Conservation (phyloP, 495 filamentous ascomycete genomes). For the Evernia prunastri region DNA sequence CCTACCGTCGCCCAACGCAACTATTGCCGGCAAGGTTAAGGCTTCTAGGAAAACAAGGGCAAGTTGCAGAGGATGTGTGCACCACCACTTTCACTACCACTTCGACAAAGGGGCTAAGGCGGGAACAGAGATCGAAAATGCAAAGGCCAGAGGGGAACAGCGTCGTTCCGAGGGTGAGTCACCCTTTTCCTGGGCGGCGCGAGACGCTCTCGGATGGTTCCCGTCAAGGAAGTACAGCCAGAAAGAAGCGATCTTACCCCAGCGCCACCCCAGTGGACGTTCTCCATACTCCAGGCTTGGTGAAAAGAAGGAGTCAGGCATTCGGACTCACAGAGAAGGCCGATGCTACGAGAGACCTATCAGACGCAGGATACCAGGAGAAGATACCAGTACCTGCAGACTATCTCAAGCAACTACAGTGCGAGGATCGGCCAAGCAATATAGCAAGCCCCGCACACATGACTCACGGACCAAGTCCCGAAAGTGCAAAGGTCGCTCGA, state of each 20-base stretch:
- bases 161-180: slow-evolving; percentile 16
- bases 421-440: not conserved
- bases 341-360: not conserved
- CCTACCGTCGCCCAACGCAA: slow-evolving; percentile 23
- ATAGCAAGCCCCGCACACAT: not conserved
- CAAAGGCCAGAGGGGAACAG: slow-evolving; percentile 16
- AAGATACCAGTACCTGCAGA: not conserved
- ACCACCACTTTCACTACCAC: slow-evolving; percentile 37
- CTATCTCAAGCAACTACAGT: not conserved
- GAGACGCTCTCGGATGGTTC: not conserved
- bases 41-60: slow-evolving; percentile 28
- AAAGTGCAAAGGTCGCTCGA: slow-evolving; percentile 10
- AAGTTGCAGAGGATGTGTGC: slow-evolving; percentile 35
- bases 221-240: not conserved
- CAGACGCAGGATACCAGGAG: not conserved
- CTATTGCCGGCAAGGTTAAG: slow-evolving; percentile 19
- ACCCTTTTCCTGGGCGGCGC: not conserved
- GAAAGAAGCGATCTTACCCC: slow-evolving; percentile 3
- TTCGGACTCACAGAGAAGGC: not conserved
- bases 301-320: not conserved
- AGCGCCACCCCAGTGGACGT: slow-evolving; percentile 2
- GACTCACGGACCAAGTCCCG: not conserved
- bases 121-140: slow-evolving; percentile 11
- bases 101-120: slow-evolving; percentile 8
- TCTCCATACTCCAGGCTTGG: not conserved